A percentile compares a stretch with the other conserved stretches of the same genome.
Evolutionary conservation across 2,329 filamentous ascomycete genomes (phyloP).

Genomic region (Samsoniella hepiali): DNA sequence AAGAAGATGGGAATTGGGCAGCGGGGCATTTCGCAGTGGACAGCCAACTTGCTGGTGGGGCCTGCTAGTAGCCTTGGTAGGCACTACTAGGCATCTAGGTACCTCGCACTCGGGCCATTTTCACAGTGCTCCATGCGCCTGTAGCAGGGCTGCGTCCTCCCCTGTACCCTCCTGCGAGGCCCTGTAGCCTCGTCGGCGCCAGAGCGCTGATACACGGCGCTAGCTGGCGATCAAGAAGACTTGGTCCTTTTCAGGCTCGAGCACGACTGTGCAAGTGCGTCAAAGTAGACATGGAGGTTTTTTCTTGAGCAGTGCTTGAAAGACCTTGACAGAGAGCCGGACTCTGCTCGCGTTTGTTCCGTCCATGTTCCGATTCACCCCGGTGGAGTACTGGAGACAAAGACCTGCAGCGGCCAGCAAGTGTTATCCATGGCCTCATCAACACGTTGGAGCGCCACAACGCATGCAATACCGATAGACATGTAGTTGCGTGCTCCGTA

Average conservation of each 20-base stretch:
- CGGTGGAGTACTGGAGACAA: background rate
- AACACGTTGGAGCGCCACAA: background rate
- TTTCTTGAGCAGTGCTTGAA: too few relatives aligned
- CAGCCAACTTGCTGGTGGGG: background rate
- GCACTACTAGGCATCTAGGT: too few relatives aligned
- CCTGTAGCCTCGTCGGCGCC: slow-evolving; percentile 2
- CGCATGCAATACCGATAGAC: background rate
- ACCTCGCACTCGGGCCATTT: background rate
- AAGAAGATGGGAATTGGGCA: background rate
- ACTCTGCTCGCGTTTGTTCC: too few relatives aligned
- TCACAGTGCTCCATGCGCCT: background rate
- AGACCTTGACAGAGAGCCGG: too few relatives aligned
- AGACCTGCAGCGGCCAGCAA: background rate
- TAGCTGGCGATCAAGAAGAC: slow-evolving; percentile 9
- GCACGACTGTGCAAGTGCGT: too few relatives aligned
- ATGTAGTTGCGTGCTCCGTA: background rate
- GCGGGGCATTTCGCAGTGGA: background rate
- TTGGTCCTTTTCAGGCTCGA: background rate
- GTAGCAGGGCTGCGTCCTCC: background rate
- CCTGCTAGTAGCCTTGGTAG: background rate
- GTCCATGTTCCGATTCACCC: background rate
- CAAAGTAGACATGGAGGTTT: too few relatives aligned
- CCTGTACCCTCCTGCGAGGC: background rate
- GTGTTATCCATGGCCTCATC: background rate
- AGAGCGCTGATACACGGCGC: slow-evolving; percentile 6